These are phyloP conservation scores for Colletotrichum neosansevieriae DNA, from an alignment of 2,329 filamentous ascomycete genomes.

Conservation along the genomic window DNA sequence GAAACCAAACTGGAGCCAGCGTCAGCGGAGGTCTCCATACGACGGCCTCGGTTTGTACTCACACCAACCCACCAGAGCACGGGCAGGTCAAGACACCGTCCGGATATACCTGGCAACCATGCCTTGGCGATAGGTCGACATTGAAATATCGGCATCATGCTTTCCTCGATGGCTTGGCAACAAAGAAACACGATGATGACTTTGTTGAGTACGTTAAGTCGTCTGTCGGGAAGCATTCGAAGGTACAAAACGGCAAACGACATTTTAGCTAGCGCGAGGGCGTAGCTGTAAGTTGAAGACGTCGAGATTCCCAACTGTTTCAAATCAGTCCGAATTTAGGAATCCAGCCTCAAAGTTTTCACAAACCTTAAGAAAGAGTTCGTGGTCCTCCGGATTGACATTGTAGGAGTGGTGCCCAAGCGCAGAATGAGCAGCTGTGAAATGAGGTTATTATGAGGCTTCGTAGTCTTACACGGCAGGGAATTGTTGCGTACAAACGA, in stretches of 20 bases:
- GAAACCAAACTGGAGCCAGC: constrained; percentile 43
- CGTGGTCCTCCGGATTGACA: not conserved
- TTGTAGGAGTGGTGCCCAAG: constrained; percentile 18
- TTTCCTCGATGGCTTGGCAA: constrained; percentile 48
- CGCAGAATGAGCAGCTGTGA: constrained; percentile 11
- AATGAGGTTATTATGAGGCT: too few species aligned
- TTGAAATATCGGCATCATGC: constrained; percentile 45
- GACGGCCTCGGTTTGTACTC: constrained; percentile 28
- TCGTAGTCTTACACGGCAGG: not conserved
- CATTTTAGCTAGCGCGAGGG: constrained; percentile 47
- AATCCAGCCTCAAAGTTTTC: not conserved
- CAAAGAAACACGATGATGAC: constrained; percentile 45
- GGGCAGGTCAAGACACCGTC: constrained; percentile 46
- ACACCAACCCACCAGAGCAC: constrained; percentile 50
- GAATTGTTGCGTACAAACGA: constrained; percentile 1
- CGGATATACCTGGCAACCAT: constrained; percentile 43
- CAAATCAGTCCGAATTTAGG: not conserved
- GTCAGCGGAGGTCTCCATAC: not conserved
- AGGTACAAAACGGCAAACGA: constrained; percentile 50
- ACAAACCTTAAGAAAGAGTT: constrained; percentile 15
- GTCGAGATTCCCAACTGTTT: constrained; percentile 39
- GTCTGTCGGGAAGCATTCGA: constrained; percentile 46
- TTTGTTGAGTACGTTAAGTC: constrained; percentile 47
- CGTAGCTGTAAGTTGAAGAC: constrained; percentile 47
- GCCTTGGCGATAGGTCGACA: constrained; percentile 46